phyloP scores from a whole-genome alignment of 306 rosid genomes.

The Datisca glomerata region DNA sequence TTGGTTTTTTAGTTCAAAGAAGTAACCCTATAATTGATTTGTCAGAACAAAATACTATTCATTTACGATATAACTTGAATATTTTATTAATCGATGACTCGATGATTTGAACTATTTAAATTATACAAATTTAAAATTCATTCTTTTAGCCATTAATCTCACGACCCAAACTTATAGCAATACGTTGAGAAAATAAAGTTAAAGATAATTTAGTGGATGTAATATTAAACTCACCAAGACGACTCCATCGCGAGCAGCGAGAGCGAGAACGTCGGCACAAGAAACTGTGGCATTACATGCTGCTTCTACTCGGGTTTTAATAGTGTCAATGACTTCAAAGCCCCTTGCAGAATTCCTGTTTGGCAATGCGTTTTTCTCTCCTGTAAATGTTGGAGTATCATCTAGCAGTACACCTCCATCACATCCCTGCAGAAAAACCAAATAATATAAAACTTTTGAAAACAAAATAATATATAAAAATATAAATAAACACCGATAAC shows the following conservation, averaged over 20 bases:
- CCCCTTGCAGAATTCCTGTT: conserved; percentile 52
- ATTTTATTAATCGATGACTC: too few relatives aligned
- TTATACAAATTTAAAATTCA: too few relatives aligned
- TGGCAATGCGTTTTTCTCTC: conserved; percentile 65
- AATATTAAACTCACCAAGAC: conserved; percentile 24
- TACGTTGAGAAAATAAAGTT: background rate
- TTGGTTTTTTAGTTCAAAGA: too few relatives aligned
- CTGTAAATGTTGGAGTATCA: conserved; percentile 39
- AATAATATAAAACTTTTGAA: background rate
- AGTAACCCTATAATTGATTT: too few relatives aligned
- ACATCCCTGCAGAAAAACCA: conserved; percentile 37
- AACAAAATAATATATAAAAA: background rate
- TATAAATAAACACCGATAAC: background rate
- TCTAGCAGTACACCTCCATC: conserved; percentile 62
- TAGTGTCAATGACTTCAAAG: conserved; percentile 57
- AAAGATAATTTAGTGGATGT: background rate
- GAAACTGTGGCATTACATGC: conserved; percentile 56
- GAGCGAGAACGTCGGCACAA: conserved; percentile 80
- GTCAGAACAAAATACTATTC: too few relatives aligned
- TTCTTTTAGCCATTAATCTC: too few relatives aligned
- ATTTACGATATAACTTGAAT: too few relatives aligned
- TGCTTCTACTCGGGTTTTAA: conserved; percentile 58
- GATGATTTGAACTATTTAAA: too few relatives aligned
- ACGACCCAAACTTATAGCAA: background rate
- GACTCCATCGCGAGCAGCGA: conserved; percentile 64